Conservation (phyloP, 768 basidiomycete species). For the Podaxis sp. region DNA sequence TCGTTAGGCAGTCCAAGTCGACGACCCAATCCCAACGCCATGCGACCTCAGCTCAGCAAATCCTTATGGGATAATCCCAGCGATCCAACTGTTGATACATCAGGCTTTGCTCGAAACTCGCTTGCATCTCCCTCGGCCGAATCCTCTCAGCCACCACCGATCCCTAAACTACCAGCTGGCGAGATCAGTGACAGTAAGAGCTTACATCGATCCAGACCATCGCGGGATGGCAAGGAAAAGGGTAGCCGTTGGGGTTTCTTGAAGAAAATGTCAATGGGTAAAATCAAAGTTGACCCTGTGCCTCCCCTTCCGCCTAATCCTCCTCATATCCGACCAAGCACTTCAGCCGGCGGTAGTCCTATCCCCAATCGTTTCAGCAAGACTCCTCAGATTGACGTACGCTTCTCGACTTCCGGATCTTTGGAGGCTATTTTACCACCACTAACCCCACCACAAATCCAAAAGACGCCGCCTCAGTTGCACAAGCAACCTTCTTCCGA, state of each 20-base stretch:
- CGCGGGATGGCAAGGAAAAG: conserved; percentile 53
- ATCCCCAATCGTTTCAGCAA: conserved; percentile 36
- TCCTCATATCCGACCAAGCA: conserved; percentile 21
- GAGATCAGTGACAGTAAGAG: conserved; percentile 9
- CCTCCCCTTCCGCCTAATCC: conserved; percentile 27
- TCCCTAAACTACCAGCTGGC: conserved; percentile 5
- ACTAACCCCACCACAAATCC: conserved; percentile 22
- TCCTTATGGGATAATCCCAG: conserved; percentile 46
- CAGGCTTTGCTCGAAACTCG: conserved; percentile 11
- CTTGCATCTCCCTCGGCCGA: conserved; percentile 15
- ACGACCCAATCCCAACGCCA: conserved; percentile 33
- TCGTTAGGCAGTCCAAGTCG: conserved; percentile 30
- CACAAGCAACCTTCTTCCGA: conserved; percentile 26
- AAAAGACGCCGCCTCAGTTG: conserved; percentile 16
- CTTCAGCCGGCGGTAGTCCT: conserved; percentile 15
- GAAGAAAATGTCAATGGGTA: conserved; percentile 98
- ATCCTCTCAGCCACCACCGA: conserved; percentile 1
- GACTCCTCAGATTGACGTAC: conserved; percentile 64
- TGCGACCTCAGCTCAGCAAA: conserved; percentile 40
- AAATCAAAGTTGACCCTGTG: conserved; percentile 65
- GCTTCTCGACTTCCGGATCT: conserved; percentile 69
- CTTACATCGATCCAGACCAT: conserved; percentile 16
- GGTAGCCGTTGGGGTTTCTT: conserved; percentile 90
- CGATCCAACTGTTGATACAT: conserved; percentile 3
- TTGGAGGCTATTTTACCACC: conserved; percentile 47